Conservation (phyloP, 306 rosid species). For the Erythrophleum fordii region DNA sequence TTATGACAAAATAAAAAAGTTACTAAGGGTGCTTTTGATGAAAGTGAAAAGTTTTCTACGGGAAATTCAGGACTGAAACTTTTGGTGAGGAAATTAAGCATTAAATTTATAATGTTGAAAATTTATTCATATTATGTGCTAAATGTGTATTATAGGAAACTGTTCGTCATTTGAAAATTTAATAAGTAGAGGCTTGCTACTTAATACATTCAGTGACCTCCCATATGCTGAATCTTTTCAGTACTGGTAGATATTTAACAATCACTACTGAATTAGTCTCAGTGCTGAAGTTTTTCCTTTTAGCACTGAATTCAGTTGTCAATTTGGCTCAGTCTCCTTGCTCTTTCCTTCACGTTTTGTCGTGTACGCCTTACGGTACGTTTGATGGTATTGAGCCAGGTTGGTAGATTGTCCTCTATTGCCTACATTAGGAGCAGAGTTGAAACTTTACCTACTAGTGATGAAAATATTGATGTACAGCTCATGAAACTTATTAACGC, state of each 20-base stretch:
- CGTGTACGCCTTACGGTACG: background rate
- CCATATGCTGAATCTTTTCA: background rate
- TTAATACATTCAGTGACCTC: background rate
- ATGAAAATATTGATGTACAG: background rate
- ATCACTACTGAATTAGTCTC: background rate
- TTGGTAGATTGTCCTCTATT: constrained; percentile 16
- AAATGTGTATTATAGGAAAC: background rate
- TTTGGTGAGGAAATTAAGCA: background rate
- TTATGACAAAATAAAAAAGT: constrained; percentile 18
- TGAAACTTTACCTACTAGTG: background rate
- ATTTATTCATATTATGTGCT: background rate
- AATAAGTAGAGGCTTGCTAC: background rate
- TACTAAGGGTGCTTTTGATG: background rate
- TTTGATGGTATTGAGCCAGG: background rate
- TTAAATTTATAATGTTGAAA: background rate
- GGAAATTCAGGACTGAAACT: background rate
- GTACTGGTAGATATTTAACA: background rate
- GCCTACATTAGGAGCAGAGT: constrained; percentile 6
- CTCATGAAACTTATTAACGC: background rate
- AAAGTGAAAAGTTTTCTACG: background rate
- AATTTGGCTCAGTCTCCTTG: background rate
- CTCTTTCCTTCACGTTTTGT: constrained; percentile 6
- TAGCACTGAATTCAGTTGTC: background rate
- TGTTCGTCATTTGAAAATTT: background rate
- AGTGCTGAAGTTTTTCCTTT: background rate